Percentiles rank a stretch among this genome's conserved stretches.
Conservation (phyloP, 1,284 basidiomycete genomes). For the Puccinia polysora region DNA sequence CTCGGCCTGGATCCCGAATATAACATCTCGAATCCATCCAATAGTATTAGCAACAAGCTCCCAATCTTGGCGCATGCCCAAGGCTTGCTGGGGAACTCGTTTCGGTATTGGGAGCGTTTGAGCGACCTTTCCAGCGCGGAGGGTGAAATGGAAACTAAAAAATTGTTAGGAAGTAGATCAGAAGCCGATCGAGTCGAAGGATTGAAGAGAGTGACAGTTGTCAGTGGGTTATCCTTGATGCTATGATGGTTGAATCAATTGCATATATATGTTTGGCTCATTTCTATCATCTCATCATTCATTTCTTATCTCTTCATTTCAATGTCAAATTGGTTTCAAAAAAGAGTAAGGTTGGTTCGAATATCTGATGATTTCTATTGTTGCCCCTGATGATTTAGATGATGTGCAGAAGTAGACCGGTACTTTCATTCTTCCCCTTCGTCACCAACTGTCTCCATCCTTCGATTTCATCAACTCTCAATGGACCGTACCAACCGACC, state of each 20-base stretch:
- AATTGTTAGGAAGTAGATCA: constrained; percentile 75
- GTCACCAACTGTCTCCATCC: constrained; percentile 25
- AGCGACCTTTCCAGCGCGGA: constrained; percentile 24
- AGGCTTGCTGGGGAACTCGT: constrained; percentile 19
- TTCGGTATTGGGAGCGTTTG: constrained; percentile 24
- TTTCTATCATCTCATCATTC: neutral
- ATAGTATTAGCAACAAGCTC: constrained; percentile 24
- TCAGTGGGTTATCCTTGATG: constrained; percentile 51
- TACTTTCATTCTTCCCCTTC: constrained; percentile 34
- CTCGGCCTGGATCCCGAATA: constrained; percentile 40
- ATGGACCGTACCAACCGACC: constrained; percentile 90
- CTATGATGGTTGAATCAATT: neutral
- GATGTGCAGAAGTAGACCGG: constrained; percentile 31
- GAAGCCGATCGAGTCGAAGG: constrained; percentile 86
- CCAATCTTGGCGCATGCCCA: constrained; percentile 35
- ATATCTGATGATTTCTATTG: neutral
- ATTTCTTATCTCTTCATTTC: neutral
- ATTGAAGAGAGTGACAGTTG: constrained; percentile 85
- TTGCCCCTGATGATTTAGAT: constrained; percentile 22
- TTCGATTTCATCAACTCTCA: constrained; percentile 72
- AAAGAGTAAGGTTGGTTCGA: neutral
- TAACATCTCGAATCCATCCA: constrained; percentile 27
- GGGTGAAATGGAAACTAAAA: constrained; percentile 61
- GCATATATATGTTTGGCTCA: neutral
- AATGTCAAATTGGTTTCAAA: too few relatives aligned